phyloP scores from a whole-genome alignment of 2,329 filamentous ascomycete genomes.

The Aspergillaceae sp. region DNA sequence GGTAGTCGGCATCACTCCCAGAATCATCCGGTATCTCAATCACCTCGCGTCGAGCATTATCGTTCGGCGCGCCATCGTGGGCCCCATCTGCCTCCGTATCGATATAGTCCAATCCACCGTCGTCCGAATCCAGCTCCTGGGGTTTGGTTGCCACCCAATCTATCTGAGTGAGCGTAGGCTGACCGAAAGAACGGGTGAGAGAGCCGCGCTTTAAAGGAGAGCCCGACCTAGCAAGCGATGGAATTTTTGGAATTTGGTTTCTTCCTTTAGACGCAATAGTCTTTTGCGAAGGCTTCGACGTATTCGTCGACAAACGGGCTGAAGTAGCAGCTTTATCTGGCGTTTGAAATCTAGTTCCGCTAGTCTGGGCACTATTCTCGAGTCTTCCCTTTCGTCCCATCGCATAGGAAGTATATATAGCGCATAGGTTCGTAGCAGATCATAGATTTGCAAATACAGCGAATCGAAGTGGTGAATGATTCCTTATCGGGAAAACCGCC shows the following conservation, averaged over 20 bases:
- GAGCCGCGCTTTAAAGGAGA: slow-evolving; percentile 11
- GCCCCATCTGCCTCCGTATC: slow-evolving; percentile 12
- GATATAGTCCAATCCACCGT: slow-evolving; percentile 25
- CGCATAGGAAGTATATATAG: slow-evolving; percentile 10
- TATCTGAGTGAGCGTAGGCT: slow-evolving; percentile 35
- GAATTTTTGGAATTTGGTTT: slow-evolving; percentile 6
- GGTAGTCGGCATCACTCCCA: slow-evolving; percentile 16
- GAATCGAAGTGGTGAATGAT: background rate
- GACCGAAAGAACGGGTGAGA: slow-evolving; percentile 12
- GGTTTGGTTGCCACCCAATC: slow-evolving; percentile 26
- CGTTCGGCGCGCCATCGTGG: slow-evolving; percentile 1
- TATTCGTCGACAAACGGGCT: slow-evolving; percentile 5
- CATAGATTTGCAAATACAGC: slow-evolving; percentile 6
- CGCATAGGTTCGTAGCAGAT: slow-evolving; percentile 1
- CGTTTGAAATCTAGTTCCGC: slow-evolving; percentile 13
- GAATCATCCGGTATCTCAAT: slow-evolving; percentile 19
- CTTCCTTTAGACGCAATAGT: slow-evolving; percentile 7
- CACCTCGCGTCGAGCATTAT: slow-evolving; percentile 6
- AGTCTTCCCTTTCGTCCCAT: slow-evolving; percentile 18
- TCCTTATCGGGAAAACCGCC: slow-evolving; percentile 1
- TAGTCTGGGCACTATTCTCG: slow-evolving; percentile 9
- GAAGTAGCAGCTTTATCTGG: slow-evolving; percentile 10
- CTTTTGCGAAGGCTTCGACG: slow-evolving; percentile 11
- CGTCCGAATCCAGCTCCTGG: slow-evolving; percentile 5
- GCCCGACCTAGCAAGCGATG: slow-evolving; percentile 12